Percentiles rank a stretch among this genome's conserved stretches.
phyloP scores from a whole-genome alignment of 345 rosid genomes.

The Psidium guajava region DNA sequence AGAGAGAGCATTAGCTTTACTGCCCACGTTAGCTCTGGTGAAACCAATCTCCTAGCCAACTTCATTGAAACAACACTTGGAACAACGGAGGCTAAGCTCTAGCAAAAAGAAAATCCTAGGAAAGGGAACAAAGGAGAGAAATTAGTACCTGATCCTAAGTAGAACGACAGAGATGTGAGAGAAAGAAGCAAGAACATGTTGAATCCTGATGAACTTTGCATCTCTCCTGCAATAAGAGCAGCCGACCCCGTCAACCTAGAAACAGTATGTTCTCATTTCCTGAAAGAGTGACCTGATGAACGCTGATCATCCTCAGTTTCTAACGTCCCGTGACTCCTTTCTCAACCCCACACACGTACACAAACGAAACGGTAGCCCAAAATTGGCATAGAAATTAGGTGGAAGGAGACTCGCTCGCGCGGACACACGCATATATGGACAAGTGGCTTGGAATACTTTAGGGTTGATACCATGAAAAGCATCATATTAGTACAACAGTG shows the following conservation, averaged over 20 bases:
- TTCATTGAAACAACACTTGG: neutral
- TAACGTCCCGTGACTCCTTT: neutral
- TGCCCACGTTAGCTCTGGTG: neutral
- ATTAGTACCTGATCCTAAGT: neutral
- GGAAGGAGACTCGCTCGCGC: neutral
- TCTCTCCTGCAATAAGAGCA: neutral
- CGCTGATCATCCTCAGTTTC: neutral
- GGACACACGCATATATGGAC: neutral
- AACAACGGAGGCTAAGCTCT: neutral
- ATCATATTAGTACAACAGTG: no score
- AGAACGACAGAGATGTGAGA: neutral
- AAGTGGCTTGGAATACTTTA: neutral
- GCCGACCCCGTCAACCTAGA: neutral
- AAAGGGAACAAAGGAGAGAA: neutral
- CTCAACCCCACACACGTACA: constrained; percentile 4
- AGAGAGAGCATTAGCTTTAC: neutral
- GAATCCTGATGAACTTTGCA: neutral
- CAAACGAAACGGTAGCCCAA: neutral
- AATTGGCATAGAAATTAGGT: neutral
- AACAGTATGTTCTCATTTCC: neutral
- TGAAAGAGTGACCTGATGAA: neutral
- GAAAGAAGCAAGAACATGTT: neutral
- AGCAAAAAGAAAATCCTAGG: neutral
- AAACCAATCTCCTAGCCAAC: neutral
- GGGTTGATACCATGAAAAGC: no score